Evolutionary conservation across 1,284 basidiomycete genomes (phyloP), one percentile per base, ranked within the genome.

Genomic region (Fomitopsis pinicola): DNA sequence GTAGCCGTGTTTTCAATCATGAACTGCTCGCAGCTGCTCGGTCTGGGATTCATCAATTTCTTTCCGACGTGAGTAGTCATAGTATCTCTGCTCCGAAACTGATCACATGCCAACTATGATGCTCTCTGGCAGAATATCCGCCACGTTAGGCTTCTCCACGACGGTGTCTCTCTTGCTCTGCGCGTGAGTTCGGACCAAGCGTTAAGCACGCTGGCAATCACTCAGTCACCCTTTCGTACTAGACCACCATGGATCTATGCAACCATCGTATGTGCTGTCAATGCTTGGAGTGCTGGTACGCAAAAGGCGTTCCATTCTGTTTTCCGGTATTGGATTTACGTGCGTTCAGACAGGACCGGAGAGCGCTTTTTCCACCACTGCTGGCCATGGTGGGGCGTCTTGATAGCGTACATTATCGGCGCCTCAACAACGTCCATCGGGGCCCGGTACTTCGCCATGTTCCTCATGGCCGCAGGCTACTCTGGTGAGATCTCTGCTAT

Each of bases 21-120:
- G 78, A 72, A 72, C 3, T 80, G 78, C 36, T 70, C 80, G 0
- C 81, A 83, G 63, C 70, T 84, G 9, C 69, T 91, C 12, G 88
- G 88, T 0, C 74, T 89, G 33, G 87, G 86, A 52, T 91, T 89
- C 71, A 84, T 88, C 58, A 84, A 87, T 65, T 92, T 89, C 78
- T 92, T 90, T 76, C 86, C 86, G 15, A 88, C 87, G 84, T 86
- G 66, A 58, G 80, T 74, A 28, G 17, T 36, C n/a, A 40, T 50
- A 10, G 42, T 22, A 7, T 33, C 15, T 2, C 15, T n/a, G 36
- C 54, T 42, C 40, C 42, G 54, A 36, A 44, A 15, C 28, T 44
- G 35, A 33, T 12, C 42, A 14, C 46, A 9, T 52, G n/a, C 28
- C 22, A 22, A 22, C 22, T 22, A 22, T 61, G 12, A 19, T 45